phyloP scores from a whole-genome alignment of 257 asterid genomes.

The Pogostemon cablin region DNA sequence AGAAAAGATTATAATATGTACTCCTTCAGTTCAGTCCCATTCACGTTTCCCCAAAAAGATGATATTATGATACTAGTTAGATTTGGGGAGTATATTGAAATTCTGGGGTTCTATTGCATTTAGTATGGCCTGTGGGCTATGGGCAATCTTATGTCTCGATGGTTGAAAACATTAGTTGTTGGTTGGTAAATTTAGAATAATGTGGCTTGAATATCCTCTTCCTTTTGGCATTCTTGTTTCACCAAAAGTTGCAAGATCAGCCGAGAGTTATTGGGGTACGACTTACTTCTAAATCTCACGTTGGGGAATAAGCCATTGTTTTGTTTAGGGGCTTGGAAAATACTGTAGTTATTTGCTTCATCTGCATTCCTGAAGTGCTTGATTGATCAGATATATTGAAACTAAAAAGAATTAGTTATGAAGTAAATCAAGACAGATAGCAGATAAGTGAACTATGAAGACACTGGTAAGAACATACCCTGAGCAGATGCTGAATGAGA shows the following conservation, averaged over 20 bases:
- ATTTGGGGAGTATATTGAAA: neutral
- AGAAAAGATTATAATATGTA: slow-evolving; percentile 1
- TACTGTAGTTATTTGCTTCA: too few relatives aligned
- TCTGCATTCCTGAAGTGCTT: too few relatives aligned
- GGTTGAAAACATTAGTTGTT: neutral
- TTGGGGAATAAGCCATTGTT: slow-evolving; percentile 2
- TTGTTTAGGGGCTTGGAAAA: too few relatives aligned
- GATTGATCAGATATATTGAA: too few relatives aligned
- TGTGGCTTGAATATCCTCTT: neutral
- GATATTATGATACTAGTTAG: slow-evolving; percentile 12
- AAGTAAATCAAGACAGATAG: neutral
- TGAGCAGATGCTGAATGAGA: neutral
- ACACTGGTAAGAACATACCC: neutral
- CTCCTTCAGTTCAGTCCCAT: too few relatives aligned
- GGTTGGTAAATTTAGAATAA: neutral
- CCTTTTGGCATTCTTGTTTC: neutral
- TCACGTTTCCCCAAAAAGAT: neutral
- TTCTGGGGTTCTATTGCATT: neutral
- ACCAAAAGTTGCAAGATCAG: slow-evolving; percentile 1
- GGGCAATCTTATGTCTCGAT: neutral
- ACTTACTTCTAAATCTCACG: neutral
- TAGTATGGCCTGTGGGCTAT: too few relatives aligned
- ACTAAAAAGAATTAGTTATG: too few relatives aligned
- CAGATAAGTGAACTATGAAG: neutral
- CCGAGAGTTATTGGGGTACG: neutral